Evolutionary conservation across 306 rosid species (phyloP).

Genomic region (Trichosanthes cucumerina): DNA sequence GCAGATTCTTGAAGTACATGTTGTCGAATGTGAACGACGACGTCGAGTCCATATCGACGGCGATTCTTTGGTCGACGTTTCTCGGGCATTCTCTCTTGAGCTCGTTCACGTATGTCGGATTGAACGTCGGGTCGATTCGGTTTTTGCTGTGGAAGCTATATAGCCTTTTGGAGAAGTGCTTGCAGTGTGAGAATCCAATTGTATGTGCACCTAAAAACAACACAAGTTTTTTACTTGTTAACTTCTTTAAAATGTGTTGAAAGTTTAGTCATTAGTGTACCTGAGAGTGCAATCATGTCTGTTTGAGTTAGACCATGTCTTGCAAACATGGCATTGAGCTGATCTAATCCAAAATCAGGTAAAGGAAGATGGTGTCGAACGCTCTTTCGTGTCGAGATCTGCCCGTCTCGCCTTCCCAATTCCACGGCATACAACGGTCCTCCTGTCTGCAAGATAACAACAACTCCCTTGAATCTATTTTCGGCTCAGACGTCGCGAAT

Average conservation of each 20-base stretch:
- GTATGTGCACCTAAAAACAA: conserved; percentile 65
- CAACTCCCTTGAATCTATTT: background rate
- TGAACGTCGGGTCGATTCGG: conserved; percentile 55
- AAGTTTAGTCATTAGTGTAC: conserved; percentile 20
- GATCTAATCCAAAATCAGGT: conserved; percentile 34
- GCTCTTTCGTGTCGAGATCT: conserved; percentile 43
- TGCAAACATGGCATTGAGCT: conserved; percentile 45
- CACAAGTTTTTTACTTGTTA: background rate
- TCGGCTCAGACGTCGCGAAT: background rate
- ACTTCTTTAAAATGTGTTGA: background rate
- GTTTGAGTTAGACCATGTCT: conserved; percentile 48
- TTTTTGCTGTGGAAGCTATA: conserved; percentile 42
- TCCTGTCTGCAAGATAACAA: conserved; percentile 40
- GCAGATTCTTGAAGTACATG: conserved; percentile 65
- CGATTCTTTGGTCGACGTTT: conserved; percentile 47
- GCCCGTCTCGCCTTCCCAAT: conserved; percentile 71
- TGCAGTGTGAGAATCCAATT: conserved; percentile 76
- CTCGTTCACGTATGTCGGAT: conserved; percentile 35
- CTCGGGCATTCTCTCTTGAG: conserved; percentile 45
- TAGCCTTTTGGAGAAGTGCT: conserved; percentile 34
- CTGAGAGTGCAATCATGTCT: conserved; percentile 76
- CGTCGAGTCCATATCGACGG: conserved; percentile 45
- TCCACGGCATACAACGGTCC: conserved; percentile 76
- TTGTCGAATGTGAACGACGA: conserved; percentile 56
- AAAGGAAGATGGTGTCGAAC: conserved; percentile 53